Percentiles rank a stretch among this genome's conserved stretches.
phyloP scores from a whole-genome alignment of 1,139 yeast genomes.

The Yamadazyma atlantica region DNA sequence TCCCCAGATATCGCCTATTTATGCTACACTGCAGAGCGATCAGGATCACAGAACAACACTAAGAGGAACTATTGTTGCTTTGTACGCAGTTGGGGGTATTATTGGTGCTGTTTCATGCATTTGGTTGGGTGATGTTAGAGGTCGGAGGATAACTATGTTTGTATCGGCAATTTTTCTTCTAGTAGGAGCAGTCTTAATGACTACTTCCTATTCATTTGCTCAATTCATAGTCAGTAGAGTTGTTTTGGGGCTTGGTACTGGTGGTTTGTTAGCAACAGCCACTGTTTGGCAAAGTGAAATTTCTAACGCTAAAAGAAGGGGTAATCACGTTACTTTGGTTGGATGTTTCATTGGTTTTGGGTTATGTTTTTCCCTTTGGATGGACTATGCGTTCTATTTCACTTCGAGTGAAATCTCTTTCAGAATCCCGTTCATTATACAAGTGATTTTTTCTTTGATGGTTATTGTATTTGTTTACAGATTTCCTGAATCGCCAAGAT shows the following conservation, averaged over 20 bases:
- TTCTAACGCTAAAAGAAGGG: slow-evolving; percentile 34
- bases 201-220: slow-evolving; percentile 30
- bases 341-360: slow-evolving; percentile 40
- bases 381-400: slow-evolving; percentile 46
- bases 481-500: slow-evolving; percentile 6
- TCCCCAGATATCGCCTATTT: slow-evolving; percentile 24
- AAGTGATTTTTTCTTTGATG: slow-evolving; percentile 28
- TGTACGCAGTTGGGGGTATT: slow-evolving; percentile 41
- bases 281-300: slow-evolving; percentile 42
- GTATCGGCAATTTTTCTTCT: slow-evolving; percentile 31
- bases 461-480: slow-evolving; percentile 18
- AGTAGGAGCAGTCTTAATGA: slow-evolving; percentile 36
- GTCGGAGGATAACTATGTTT: slow-evolving; percentile 32
- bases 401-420: slow-evolving; percentile 24
- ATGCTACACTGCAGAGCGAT: slow-evolving; percentile 6
- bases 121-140: slow-evolving; percentile 34
- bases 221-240: slow-evolving; percentile 42
- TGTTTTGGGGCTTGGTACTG: slow-evolving; percentile 44
- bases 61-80: slow-evolving; percentile 38
- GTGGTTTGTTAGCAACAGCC: slow-evolving; percentile 36
- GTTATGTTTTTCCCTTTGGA: slow-evolving; percentile 42
- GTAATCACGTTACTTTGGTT: slow-evolving; percentile 33
- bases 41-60: slow-evolving; percentile 21
- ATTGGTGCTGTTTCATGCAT: slow-evolving; percentile 33
- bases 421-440: slow-evolving; percentile 46